Conservation (phyloP, 768 basidiomycete species). For the Infundibulicybe gibba region DNA sequence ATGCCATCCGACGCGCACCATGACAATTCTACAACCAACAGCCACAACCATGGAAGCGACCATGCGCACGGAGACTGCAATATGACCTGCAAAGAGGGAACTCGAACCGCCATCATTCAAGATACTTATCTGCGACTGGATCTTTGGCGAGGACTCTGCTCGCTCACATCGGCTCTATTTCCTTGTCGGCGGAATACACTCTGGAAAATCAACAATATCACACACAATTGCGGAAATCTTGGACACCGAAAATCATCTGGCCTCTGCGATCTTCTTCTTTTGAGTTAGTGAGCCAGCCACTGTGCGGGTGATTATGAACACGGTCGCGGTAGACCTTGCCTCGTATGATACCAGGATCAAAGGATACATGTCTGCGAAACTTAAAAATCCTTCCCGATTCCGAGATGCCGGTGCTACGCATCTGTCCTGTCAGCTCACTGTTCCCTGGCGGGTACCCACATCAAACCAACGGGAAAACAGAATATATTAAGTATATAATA, state of each 20-base stretch:
- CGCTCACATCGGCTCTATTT: slow-evolving; percentile 17
- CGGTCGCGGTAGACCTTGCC: slow-evolving; percentile 26
- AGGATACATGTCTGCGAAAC: slow-evolving; percentile 2
- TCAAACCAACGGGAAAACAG: too few species aligned
- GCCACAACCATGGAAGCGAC: too few species aligned
- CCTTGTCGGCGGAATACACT: slow-evolving; percentile 21
- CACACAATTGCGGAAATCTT: slow-evolving; percentile 17
- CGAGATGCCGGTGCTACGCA: slow-evolving; percentile 1
- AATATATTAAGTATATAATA: too few species aligned
- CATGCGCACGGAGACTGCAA: too few species aligned
- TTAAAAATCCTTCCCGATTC: slow-evolving; percentile 1
- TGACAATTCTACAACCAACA: too few species aligned
- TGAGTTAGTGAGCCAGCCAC: slow-evolving; percentile 9
- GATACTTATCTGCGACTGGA: slow-evolving; percentile 15
- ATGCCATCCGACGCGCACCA: too few species aligned
- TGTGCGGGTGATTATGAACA: slow-evolving; percentile 23
- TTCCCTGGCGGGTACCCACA: too few species aligned
- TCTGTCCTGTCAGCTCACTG: slow-evolving; percentile 23
- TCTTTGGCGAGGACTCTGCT: not conserved
- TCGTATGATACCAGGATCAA: slow-evolving; percentile 18
- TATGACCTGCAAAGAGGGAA: slow-evolving; percentile 6
- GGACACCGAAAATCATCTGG: slow-evolving; percentile 20
- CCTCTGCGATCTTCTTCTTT: slow-evolving; percentile 26
- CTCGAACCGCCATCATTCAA: slow-evolving; percentile 8
- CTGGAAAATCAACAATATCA: slow-evolving; percentile 29